Percentiles rank a stretch among this genome's conserved stretches.
Conservation (phyloP, 495 filamentous ascomycete genomes). For the Cryomyces minteri region DNA sequence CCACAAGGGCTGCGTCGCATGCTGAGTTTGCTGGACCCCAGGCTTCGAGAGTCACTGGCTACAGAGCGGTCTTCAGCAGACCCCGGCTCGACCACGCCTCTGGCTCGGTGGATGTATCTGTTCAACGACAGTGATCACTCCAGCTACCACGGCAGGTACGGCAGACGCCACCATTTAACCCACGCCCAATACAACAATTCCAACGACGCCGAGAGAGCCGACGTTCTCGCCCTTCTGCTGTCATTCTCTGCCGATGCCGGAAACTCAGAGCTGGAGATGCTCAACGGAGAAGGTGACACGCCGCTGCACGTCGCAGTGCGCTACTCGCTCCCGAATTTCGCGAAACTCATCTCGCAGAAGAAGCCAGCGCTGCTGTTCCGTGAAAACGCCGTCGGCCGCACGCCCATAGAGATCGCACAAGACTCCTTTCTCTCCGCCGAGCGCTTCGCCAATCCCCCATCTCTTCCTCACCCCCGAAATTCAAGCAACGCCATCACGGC, state of each 20-base stretch:
- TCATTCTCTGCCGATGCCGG: constrained; percentile 28
- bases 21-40: constrained; percentile 32
- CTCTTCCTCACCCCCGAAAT: neutral
- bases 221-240: constrained; percentile 21
- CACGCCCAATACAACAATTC: neutral
- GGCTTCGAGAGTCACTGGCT: constrained; percentile 26
- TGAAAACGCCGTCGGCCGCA: constrained; percentile 54
- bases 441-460: constrained; percentile 5
- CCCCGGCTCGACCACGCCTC: constrained; percentile 30
- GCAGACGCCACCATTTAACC: too few species aligned
- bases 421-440: constrained; percentile 27
- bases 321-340: constrained; percentile 15
- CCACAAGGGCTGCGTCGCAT: constrained; percentile 21
- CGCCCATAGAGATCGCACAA: constrained; percentile 44
- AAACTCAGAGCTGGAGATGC: constrained; percentile 30
- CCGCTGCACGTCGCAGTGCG: constrained; percentile 39
- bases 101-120: constrained; percentile 22
- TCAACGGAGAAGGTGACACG: constrained; percentile 51
- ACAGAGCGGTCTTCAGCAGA: constrained; percentile 22
- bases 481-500: neutral
- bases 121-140: neutral
- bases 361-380: constrained; percentile 38
- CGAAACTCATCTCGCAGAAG: constrained; percentile 31
- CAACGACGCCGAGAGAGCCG: neutral
- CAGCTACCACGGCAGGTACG: neutral